These are phyloP conservation scores for Leptomonas seymouri DNA, from an alignment of 208 protist genomes.

Conservation along the genomic window DNA sequence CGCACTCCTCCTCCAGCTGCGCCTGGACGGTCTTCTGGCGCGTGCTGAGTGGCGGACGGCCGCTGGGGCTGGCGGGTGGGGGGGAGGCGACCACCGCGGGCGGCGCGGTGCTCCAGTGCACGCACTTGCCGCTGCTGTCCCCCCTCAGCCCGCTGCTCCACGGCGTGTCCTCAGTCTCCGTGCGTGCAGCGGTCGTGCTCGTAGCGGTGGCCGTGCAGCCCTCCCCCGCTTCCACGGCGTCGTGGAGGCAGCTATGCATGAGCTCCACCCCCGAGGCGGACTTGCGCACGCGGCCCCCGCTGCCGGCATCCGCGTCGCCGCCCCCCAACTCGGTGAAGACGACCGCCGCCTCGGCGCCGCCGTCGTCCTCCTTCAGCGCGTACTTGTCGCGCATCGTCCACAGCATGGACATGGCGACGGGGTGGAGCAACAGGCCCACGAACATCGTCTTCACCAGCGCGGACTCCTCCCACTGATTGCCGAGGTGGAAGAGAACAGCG, in stretches of 20 bases:
- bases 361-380: slow-evolving; percentile 23
- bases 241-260: slow-evolving; percentile 8
- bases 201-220: background rate
- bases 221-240: background rate
- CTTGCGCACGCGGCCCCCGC: slow-evolving; percentile 6
- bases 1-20: slow-evolving; percentile 18
- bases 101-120: slow-evolving; percentile 16
- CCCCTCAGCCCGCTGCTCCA: slow-evolving; percentile 7
- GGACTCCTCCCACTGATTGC: slow-evolving; percentile 46
- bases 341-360: background rate
- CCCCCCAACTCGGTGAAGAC: background rate
- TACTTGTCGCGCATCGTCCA: slow-evolving; percentile 28
- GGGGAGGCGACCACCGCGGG: slow-evolving; percentile 4
- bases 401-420: slow-evolving; percentile 25
- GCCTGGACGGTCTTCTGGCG: slow-evolving; percentile 12
- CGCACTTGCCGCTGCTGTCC: background rate
- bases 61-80: background rate
- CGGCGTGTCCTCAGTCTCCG: slow-evolving; percentile 16
- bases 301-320: background rate
- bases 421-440: slow-evolving; percentile 29
- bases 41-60: slow-evolving; percentile 9
- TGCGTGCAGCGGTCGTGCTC: background rate
- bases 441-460: slow-evolving; percentile 40
- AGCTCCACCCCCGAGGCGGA: slow-evolving; percentile 18
- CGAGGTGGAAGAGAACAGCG: slow-evolving; percentile 40